These are phyloP conservation scores for Candida ulmi DNA, from an alignment of 805 yeast species.

Conservation along the genomic window DNA sequence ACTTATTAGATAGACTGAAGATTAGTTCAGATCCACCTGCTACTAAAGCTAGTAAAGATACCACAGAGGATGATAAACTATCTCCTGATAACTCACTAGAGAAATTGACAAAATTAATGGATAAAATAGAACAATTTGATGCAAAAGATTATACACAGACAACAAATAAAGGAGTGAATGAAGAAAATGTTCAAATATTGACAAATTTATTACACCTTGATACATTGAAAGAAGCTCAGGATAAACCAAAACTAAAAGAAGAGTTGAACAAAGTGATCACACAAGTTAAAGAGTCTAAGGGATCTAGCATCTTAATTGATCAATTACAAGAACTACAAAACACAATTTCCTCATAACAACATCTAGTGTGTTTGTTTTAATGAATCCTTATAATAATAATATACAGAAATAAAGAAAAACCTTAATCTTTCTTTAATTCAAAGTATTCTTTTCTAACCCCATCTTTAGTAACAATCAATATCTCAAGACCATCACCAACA, in stretches of 20 bases:
- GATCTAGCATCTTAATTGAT: slow-evolving; percentile 5
- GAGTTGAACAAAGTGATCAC: slow-evolving; percentile 9
- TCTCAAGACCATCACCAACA: slow-evolving; percentile 95
- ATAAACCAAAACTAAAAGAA: not conserved
- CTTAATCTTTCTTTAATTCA: slow-evolving; percentile 85
- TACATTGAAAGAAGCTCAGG: not conserved
- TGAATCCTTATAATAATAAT: not conserved
- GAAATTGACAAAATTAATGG: slow-evolving; percentile 15
- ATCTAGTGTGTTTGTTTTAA: not conserved
- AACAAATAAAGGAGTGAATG: not conserved
- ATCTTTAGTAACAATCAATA: slow-evolving; percentile 85
- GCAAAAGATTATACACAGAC: slow-evolving; percentile 2
- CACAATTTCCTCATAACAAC: too few relatives aligned
- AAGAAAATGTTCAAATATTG: not conserved
- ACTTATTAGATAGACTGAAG: not conserved
- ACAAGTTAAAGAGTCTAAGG: slow-evolving; percentile 1
- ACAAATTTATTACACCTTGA: not conserved
- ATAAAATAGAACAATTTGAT: slow-evolving; percentile 16
- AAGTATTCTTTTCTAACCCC: slow-evolving; percentile 81
- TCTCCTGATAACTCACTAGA: slow-evolving; percentile 6
- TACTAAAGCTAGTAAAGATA: not conserved
- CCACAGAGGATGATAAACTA: not conserved
- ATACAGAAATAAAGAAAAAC: not conserved
- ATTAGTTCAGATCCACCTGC: not conserved
- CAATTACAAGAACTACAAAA: slow-evolving; percentile 12